Evolutionary conservation across 2,329 filamentous ascomycete species (phyloP), one percentile per base, ranked within the genome.

Genomic region (Fusarium chuoi): DNA sequence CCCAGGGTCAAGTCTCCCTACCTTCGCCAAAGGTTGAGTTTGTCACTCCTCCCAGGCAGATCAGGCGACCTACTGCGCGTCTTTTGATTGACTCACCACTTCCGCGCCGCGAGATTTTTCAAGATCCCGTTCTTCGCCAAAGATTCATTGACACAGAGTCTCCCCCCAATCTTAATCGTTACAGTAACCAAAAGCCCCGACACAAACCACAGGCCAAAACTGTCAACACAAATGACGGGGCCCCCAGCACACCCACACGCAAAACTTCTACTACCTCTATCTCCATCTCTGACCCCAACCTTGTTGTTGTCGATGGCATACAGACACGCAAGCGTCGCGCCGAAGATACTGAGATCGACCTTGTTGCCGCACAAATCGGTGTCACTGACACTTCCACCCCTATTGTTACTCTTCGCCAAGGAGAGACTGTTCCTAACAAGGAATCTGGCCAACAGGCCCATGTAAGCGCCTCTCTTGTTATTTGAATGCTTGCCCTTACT

Each of bases 291-390:
- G 33, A 71, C 41, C 45, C 68, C 28, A 58, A 58, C 14, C 60
- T 70, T 45, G 59, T 73, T 48, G 59, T 65, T 46, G 75, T 78
- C 76, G 74, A 81, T 81, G 80, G 78, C 69, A 76, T 51, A 67
- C 65, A 66, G 55, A 78, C 77, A 56, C 78, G 70, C 71, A 81
- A 81, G 65, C 79, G 80, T 63, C 74, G 59, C 61, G 78, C 80
- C 59, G 54, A 80, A 73, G 70, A 78, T 57, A 68, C 75, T 45
- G 81, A 82, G 74, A 69, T 79, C 57, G 79, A 81, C 64, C 71
- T 82, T 62, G 72, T 80, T 73, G 77, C 74, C 61, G 69, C 77
- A 38, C 41, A 71, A 41, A 71, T 74, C 64, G 65, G 66, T 42
- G 68, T 75, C 67, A 55, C 62, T 51, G 59, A 68, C 36, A 46